Evolutionary conservation across 768 basidiomycete genomes (phyloP).

Genomic region (Termitomyces sp.): DNA sequence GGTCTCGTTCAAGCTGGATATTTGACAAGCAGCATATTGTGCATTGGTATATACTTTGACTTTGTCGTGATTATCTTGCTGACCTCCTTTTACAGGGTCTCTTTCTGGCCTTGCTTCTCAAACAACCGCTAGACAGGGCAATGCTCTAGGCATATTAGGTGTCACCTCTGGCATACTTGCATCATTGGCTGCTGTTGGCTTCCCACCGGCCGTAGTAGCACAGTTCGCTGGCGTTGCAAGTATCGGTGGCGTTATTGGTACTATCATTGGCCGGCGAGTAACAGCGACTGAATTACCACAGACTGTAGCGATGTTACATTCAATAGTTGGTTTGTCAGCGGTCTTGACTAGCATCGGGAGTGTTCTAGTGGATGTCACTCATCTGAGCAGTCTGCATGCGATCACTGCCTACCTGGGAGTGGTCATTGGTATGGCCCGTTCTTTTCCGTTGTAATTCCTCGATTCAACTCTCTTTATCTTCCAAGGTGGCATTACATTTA

Average conservation of each 20-base stretch:
- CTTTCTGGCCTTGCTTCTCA: slow-evolving; percentile 78
- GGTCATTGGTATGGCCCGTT: slow-evolving; percentile 56
- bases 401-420: slow-evolving; percentile 85
- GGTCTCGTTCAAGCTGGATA: slow-evolving; percentile 89
- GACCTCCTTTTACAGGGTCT: slow-evolving; percentile 43
- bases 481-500: slow-evolving; percentile 78
- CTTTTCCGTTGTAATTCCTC: neutral
- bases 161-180: slow-evolving; percentile 78
- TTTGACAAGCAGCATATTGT: slow-evolving; percentile 77
- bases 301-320: slow-evolving; percentile 72
- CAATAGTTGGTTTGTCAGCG: slow-evolving; percentile 86
- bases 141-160: slow-evolving; percentile 81
- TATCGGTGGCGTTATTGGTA: slow-evolving; percentile 66
- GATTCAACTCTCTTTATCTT: slow-evolving; percentile 3
- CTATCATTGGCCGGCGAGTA: slow-evolving; percentile 75
- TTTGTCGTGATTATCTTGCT: neutral
- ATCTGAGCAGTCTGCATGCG: slow-evolving; percentile 68
- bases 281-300: slow-evolving; percentile 88
- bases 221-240: slow-evolving; percentile 78
- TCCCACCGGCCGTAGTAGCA: slow-evolving; percentile 63
- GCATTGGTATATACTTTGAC: slow-evolving; percentile 50
- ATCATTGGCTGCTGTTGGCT: slow-evolving; percentile 80
- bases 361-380: slow-evolving; percentile 65
- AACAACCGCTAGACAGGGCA: slow-evolving; percentile 81
- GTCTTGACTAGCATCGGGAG: slow-evolving; percentile 83